phyloP scores from a whole-genome alignment of 768 basidiomycete genomes.

The Macrolepiota dolichaula region DNA sequence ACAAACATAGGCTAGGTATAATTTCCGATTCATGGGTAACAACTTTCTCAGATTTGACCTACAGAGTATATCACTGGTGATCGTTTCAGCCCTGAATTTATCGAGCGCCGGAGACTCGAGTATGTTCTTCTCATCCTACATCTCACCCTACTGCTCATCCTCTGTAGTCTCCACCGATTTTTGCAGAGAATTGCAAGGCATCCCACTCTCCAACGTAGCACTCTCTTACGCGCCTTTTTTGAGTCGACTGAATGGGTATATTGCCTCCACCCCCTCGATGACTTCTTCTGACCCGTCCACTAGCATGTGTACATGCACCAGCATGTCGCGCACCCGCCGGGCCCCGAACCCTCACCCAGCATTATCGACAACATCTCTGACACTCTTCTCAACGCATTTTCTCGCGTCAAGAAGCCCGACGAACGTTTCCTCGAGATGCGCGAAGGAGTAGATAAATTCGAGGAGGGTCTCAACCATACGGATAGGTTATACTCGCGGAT shows the following conservation, averaged over 20 bases:
- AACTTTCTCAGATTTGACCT: neutral
- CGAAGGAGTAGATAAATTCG: constrained; percentile 91
- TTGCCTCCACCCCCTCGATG: constrained; percentile 18
- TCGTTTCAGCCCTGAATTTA: constrained; percentile 94
- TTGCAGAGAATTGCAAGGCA: constrained; percentile 88
- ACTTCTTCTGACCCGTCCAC: constrained; percentile 9
- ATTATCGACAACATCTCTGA: constrained; percentile 95
- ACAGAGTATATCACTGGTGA: constrained; percentile 97
- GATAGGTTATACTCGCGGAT: constrained; percentile 81
- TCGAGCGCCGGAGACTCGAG: constrained; percentile 90
- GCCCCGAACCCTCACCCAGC: constrained; percentile 72
- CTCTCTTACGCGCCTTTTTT: constrained; percentile 90
- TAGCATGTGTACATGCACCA: constrained; percentile 98
- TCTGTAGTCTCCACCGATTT: constrained; percentile 82
- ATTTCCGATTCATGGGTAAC: constrained; percentile 12
- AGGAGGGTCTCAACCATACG: constrained; percentile 81
- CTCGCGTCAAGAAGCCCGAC: constrained; percentile 94
- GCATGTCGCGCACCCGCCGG: constrained; percentile 88
- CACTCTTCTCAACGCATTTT: constrained; percentile 93
- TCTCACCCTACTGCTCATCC: neutral
- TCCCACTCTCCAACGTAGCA: constrained; percentile 89
- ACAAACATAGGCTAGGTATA: constrained; percentile 93
- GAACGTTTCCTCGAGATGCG: constrained; percentile 92
- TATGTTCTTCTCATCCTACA: constrained; percentile 34
- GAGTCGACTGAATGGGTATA: constrained; percentile 97